Evolutionary conservation across 2,329 filamentous ascomycete species (phyloP).

Genomic region (Xylaria sp.): DNA sequence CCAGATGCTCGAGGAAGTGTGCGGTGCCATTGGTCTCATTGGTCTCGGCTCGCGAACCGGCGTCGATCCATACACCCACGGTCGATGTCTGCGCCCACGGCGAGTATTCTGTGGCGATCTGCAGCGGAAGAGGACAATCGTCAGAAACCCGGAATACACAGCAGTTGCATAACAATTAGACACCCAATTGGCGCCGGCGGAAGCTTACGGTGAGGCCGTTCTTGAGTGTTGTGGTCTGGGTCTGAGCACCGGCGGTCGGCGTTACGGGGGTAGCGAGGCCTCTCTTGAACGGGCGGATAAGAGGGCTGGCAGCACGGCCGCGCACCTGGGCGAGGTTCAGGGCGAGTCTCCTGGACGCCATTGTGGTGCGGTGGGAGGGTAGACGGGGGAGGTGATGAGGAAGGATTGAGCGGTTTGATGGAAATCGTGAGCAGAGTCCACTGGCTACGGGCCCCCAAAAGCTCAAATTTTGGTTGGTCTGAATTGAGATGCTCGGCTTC

Average conservation of each 20-base stretch:
- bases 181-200: constrained; percentile 47
- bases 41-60: constrained; percentile 97
- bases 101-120: constrained; percentile 98
- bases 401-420: constrained; percentile 68
- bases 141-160: constrained; percentile 30
- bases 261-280: constrained; percentile 88
- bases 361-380: constrained; percentile 62
- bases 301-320: constrained; percentile 84
- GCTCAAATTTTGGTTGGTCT: constrained; percentile 50
- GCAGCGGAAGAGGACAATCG: constrained; percentile 39
- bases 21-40: constrained; percentile 98
- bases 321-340: constrained; percentile 93
- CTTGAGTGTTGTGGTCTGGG: constrained; percentile 93
- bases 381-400: constrained; percentile 52
- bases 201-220: constrained; percentile 91
- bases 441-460: constrained; percentile 42
- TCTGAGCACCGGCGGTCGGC: constrained; percentile 75
- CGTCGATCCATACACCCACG: constrained; percentile 99
- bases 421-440: constrained; percentile 48
- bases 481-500: constrained; percentile 40
- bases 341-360: constrained; percentile 98
- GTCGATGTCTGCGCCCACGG: constrained; percentile 98
- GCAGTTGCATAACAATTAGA: constrained; percentile 3
- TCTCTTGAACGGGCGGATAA: constrained; percentile 80
- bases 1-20: constrained; percentile 99